Percentiles rank a stretch among this genome's conserved stretches.
phyloP scores from a whole-genome alignment of 257 asterid species.

The Solanum habrochaites region DNA sequence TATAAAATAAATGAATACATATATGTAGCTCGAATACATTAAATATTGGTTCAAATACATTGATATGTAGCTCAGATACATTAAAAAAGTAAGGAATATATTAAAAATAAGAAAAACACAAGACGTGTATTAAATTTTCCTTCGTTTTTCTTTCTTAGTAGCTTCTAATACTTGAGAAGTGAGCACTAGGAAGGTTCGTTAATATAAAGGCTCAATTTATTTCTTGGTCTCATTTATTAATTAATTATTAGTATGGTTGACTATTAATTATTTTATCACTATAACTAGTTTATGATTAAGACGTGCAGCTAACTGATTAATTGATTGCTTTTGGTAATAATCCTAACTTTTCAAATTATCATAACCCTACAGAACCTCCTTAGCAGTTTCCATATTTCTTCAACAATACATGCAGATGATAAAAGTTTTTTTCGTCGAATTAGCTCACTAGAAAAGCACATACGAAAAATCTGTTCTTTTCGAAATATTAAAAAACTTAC shows the following conservation, averaged over 20 bases:
- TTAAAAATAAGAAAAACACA: too few species aligned
- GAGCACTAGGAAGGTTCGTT: neutral
- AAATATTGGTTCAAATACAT: too few species aligned
- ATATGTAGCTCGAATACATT: too few species aligned
- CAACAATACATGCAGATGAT: neutral
- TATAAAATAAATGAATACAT: too few species aligned
- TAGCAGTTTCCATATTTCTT: neutral
- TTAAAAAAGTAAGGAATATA: too few species aligned
- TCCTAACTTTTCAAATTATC: neutral
- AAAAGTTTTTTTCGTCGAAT: neutral
- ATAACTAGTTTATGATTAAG: neutral
- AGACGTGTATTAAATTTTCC: too few species aligned
- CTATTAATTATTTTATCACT: neutral
- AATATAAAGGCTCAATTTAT: neutral
- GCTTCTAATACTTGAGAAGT: neutral
- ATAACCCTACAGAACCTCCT: neutral
- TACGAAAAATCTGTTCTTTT: too few species aligned
- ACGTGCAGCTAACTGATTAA: neutral
- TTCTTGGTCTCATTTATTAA: neutral
- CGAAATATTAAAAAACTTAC: too few species aligned
- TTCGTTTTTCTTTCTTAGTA: neutral
- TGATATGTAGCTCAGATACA: rapidly evolving
- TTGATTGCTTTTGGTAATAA: neutral
- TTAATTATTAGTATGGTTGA: neutral
- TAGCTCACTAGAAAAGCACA: neutral